Conservation (phyloP, 768 basidiomycete genomes). For the Xerocomellus intermedius region DNA sequence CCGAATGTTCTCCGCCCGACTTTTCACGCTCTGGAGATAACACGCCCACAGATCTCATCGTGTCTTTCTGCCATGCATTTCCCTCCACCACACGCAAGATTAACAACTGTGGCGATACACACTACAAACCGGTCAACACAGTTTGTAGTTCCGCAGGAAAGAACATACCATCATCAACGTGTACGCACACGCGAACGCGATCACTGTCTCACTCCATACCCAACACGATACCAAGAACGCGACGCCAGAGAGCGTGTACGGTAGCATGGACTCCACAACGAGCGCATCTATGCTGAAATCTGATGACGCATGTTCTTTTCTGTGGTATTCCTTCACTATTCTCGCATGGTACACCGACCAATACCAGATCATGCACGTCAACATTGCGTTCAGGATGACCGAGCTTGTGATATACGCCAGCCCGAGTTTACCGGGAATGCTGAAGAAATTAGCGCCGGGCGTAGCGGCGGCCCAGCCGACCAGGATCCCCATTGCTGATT, state of each 20-base stretch:
- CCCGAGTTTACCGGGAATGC: background rate
- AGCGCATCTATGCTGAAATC: conserved; percentile 1
- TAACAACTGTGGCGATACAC: conserved; percentile 17
- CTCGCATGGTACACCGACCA: background rate
- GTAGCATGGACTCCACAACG: conserved; percentile 14
- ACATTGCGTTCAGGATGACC: conserved; percentile 4
- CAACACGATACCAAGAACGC: conserved; percentile 9
- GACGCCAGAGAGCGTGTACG: conserved; percentile 14
- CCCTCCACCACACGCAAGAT: conserved; percentile 13
- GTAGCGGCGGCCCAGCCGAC: background rate
- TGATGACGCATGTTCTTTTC: background rate
- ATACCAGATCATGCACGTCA: conserved; percentile 12
- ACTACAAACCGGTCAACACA: background rate
- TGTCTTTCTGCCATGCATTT: conserved; percentile 7
- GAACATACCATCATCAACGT: conserved; percentile 7
- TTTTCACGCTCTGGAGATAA: background rate
- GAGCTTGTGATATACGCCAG: conserved; percentile 1
- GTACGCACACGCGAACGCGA: conserved; percentile 7
- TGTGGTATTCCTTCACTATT: background rate
- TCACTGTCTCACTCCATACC: background rate
- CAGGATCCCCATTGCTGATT: conserved; percentile 5
- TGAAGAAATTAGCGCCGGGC: background rate
- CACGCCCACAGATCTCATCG: background rate
- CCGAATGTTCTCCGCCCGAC: background rate
- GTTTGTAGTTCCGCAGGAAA: background rate